Evolutionary conservation across 2,329 filamentous ascomycete species (phyloP).

Genomic region (Alternaria sp.): DNA sequence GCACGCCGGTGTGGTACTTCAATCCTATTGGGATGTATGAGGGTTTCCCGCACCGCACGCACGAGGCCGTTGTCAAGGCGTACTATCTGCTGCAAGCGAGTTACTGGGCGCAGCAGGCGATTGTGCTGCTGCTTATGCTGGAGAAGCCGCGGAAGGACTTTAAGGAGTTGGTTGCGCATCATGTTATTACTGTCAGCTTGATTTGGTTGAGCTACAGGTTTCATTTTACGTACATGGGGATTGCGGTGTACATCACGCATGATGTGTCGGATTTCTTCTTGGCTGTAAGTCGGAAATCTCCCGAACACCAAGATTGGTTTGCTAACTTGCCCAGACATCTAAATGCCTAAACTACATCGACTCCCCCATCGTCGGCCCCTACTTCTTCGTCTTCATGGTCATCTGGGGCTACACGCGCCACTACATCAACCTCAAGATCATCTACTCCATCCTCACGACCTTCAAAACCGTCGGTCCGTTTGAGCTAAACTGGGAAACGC

Average conservation of each 20-base stretch:
- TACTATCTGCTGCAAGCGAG: slow-evolving; percentile 95
- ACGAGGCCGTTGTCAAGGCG: slow-evolving; percentile 84
- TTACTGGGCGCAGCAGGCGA: slow-evolving; percentile 94
- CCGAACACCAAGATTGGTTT: not conserved
- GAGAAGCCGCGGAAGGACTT: slow-evolving; percentile 96
- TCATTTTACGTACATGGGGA: slow-evolving; percentile 94
- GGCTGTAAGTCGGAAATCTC: slow-evolving; percentile 65
- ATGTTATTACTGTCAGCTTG: slow-evolving; percentile 84
- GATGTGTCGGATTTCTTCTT: slow-evolving; percentile 97
- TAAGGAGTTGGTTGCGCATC: slow-evolving; percentile 89
- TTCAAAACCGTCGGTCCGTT: slow-evolving; percentile 77
- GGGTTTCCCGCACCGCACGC: slow-evolving; percentile 80
- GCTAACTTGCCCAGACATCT: slow-evolving; percentile 67
- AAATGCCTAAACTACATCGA: slow-evolving; percentile 93
- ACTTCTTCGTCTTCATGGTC: slow-evolving; percentile 81
- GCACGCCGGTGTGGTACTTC: slow-evolving; percentile 95
- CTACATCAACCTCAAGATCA: slow-evolving; percentile 78
- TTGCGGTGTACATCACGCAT: slow-evolving; percentile 93
- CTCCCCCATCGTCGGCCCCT: slow-evolving; percentile 76
- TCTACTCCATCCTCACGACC: slow-evolving; percentile 76
- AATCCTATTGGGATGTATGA: slow-evolving; percentile 91
- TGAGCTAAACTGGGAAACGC: slow-evolving; percentile 75
- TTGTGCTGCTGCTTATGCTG: slow-evolving; percentile 83
- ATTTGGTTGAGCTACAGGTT: slow-evolving; percentile 91
- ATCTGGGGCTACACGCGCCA: slow-evolving; percentile 92